Conservation (phyloP, 139 green algal genomes). For the Marvania coccoides region DNA sequence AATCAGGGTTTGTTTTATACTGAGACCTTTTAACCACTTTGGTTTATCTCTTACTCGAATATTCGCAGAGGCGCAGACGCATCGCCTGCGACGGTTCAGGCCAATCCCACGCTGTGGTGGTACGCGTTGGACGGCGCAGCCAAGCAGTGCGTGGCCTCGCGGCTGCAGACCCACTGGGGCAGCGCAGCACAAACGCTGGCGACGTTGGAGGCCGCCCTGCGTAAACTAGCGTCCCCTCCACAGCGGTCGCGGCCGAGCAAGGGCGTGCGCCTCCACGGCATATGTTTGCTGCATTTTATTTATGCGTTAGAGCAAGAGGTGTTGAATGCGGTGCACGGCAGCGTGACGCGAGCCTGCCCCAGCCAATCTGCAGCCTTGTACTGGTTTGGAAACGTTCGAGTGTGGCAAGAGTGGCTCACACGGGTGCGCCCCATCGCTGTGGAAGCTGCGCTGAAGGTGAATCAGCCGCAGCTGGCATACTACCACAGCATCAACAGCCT, state of each 20-base stretch:
- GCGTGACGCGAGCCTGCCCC: not conserved
- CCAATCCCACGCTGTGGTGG: constrained; percentile 13
- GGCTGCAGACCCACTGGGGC: constrained; percentile 63
- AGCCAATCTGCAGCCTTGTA: not conserved
- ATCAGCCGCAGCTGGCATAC: not conserved
- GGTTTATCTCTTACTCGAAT: not conserved
- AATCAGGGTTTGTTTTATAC: not conserved
- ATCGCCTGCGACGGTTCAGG: too few relatives aligned
- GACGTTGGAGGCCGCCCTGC: constrained; percentile 51
- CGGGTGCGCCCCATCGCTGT: constrained; percentile 1
- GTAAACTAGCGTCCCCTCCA: not conserved
- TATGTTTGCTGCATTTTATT: constrained; percentile 7
- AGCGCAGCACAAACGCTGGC: constrained; percentile 60
- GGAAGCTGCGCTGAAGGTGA: not conserved
- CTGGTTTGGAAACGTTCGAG: constrained; percentile 11
- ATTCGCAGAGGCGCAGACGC: too few relatives aligned
- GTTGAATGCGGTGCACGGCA: not conserved
- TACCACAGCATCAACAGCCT: not conserved
- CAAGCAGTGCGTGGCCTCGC: constrained; percentile 25
- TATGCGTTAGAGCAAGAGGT: constrained; percentile 10
- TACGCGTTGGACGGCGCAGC: constrained; percentile 45
- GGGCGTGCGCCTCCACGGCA: not conserved
- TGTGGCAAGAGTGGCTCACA: constrained; percentile 68
- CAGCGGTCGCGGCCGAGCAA: not conserved
- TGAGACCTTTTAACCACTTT: not conserved